Evolutionary conservation across 208 protist species (phyloP).

Genomic region (Ichthyophonus hoferi): DNA sequence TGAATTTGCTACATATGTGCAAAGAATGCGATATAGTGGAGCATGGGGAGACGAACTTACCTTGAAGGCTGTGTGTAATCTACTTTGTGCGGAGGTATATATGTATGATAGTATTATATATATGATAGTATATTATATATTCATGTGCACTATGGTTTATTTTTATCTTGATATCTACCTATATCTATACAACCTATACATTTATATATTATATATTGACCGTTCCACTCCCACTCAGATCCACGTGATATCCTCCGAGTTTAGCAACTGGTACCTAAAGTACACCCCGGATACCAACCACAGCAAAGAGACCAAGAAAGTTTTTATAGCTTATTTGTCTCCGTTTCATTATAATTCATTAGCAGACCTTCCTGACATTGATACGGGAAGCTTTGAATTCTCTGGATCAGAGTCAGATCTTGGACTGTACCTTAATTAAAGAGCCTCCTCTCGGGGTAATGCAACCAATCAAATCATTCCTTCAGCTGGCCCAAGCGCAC

Average conservation of each 20-base stretch:
- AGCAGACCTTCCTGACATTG: neutral
- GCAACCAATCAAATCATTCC: too few relatives aligned
- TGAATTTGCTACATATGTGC: neutral
- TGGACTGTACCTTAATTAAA: too few relatives aligned
- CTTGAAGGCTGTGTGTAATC: neutral
- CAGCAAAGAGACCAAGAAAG: neutral
- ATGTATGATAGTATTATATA: too few relatives aligned
- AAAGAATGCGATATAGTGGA: neutral
- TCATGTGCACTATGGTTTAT: neutral
- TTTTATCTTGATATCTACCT: neutral
- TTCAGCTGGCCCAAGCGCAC: too few relatives aligned
- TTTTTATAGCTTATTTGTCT: constrained; percentile 18
- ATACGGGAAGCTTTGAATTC: too few relatives aligned
- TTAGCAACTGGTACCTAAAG: neutral
- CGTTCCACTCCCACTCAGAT: neutral
- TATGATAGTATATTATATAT: neutral
- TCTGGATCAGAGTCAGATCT: too few relatives aligned
- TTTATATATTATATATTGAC: neutral
- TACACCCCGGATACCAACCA: constrained; percentile 21
- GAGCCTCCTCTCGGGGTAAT: too few relatives aligned
- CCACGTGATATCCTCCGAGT: neutral
- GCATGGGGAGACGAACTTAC: neutral
- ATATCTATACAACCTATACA: neutral
- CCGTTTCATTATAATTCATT: constrained; percentile 13
- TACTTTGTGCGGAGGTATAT: neutral